These are phyloP conservation scores for Skeletonema menzelii DNA, from an alignment of 108 stramenopile genomes.

Conservation along the genomic window DNA sequence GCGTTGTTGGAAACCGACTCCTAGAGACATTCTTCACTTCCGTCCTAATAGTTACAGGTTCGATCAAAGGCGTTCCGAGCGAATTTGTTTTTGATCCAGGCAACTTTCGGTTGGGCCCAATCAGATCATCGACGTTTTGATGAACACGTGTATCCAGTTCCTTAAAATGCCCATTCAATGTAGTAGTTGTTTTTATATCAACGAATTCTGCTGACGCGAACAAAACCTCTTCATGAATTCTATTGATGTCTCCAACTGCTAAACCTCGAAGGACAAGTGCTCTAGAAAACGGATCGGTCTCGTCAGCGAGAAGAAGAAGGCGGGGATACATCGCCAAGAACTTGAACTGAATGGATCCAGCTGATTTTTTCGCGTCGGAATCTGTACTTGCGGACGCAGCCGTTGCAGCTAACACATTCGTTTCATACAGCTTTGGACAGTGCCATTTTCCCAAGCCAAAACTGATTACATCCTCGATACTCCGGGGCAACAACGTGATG, in stretches of 20 bases:
- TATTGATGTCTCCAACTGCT: constrained; percentile 52
- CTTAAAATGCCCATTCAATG: constrained; percentile 23
- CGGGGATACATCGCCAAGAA: constrained; percentile 68
- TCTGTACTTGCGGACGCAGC: neutral
- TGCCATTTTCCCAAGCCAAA: constrained; percentile 6
- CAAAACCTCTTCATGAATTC: constrained; percentile 15
- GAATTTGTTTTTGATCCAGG: constrained; percentile 25
- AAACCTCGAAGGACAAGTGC: constrained; percentile 70
- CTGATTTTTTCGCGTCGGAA: neutral
- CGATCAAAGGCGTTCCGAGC: constrained; percentile 64
- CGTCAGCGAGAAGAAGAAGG: constrained; percentile 75
- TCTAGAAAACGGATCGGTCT: constrained; percentile 61
- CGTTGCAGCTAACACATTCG: neutral
- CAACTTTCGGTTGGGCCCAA: constrained; percentile 51
- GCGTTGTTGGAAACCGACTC: constrained; percentile 50
- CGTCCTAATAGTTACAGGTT: constrained; percentile 66
- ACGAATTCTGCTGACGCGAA: neutral
- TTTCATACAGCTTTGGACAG: constrained; percentile 1
- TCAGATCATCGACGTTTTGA: constrained; percentile 61
- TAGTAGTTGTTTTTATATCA: constrained; percentile 44
- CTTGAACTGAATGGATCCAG: constrained; percentile 46
- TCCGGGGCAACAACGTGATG: constrained; percentile 5
- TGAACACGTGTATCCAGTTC: neutral
- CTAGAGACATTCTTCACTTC: constrained; percentile 40
- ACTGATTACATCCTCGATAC: constrained; percentile 9